Percentiles rank a stretch among this genome's conserved stretches.
Conservation (phyloP, 345 rosid species). For the Ricinus communis region DNA sequence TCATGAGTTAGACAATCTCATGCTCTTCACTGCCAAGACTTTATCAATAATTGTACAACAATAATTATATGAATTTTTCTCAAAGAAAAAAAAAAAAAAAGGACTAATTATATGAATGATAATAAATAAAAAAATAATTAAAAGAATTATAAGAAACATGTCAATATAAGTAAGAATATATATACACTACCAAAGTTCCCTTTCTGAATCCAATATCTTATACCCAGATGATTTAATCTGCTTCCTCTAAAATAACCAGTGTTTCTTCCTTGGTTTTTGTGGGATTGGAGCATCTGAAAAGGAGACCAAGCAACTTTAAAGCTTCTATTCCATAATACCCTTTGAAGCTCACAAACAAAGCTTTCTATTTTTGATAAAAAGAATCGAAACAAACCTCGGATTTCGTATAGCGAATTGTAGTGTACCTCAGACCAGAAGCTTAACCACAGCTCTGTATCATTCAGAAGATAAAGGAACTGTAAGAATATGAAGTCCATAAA, state of each 20-base stretch:
- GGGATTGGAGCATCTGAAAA: constrained; percentile 63
- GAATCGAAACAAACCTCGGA: constrained; percentile 55
- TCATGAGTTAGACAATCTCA: no score
- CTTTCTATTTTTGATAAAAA: not conserved
- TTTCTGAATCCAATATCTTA: not conserved
- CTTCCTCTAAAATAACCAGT: constrained; percentile 75
- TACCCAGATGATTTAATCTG: constrained; percentile 3
- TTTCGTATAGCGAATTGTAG: constrained; percentile 86
- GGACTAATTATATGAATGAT: not conserved
- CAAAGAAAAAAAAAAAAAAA: no score
- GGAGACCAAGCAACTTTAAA: constrained; percentile 12
- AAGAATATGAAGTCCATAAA: not conserved
- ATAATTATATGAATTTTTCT: no score
- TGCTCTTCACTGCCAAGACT: no score
- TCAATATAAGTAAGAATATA: no score
- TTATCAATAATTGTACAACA: no score
- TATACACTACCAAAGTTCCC: not conserved
- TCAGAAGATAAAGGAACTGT: constrained; percentile 7
- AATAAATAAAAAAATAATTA: not conserved
- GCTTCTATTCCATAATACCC: not conserved
- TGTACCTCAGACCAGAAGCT: constrained; percentile 99
- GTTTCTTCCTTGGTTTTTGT: constrained; percentile 80
- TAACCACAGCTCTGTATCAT: constrained; percentile 85
- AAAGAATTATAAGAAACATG: not conserved
- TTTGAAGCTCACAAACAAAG: constrained; percentile 9